A percentile compares a stretch with the other conserved stretches of the same genome.
Conservation (phyloP, 495 filamentous ascomycete species). For the Neurospora sp. region DNA sequence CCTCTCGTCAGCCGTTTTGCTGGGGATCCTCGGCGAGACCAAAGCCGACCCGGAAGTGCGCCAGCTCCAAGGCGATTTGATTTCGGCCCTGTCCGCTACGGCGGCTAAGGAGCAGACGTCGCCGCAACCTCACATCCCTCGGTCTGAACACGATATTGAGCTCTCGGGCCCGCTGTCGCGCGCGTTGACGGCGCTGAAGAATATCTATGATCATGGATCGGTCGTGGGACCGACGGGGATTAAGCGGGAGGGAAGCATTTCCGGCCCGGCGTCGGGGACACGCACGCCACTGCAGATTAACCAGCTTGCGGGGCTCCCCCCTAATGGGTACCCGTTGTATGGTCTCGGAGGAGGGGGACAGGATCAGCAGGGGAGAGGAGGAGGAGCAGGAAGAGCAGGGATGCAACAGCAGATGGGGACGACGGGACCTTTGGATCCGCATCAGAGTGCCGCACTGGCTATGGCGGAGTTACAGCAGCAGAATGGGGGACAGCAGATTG, state of each 20-base stretch:
- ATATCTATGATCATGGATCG: constrained; percentile 48
- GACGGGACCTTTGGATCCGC: constrained; percentile 33
- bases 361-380: constrained; percentile 3
- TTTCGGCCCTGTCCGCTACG: constrained; percentile 44
- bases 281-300: constrained; percentile 28
- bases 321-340: neutral
- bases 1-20: constrained; percentile 52
- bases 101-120: constrained; percentile 43
- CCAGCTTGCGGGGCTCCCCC: neutral
- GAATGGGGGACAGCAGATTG: constrained; percentile 25
- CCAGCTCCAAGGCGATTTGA: constrained; percentile 45
- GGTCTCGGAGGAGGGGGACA: neutral
- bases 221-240: constrained; percentile 25
- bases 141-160: constrained; percentile 44
- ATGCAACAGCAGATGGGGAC: constrained; percentile 1
- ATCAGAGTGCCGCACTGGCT: constrained; percentile 44
- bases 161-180: constrained; percentile 43
- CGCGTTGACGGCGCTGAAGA: constrained; percentile 43
- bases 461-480: constrained; percentile 48
- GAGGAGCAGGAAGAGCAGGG: neutral
- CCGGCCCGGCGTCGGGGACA: constrained; percentile 24
- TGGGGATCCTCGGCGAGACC: constrained; percentile 54
- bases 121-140: constrained; percentile 33
- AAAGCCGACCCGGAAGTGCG: constrained; percentile 46
- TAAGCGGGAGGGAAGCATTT: constrained; percentile 29